Conservation (phyloP, 176 grass and related monocot species). For the Pontederia paniculata region DNA sequence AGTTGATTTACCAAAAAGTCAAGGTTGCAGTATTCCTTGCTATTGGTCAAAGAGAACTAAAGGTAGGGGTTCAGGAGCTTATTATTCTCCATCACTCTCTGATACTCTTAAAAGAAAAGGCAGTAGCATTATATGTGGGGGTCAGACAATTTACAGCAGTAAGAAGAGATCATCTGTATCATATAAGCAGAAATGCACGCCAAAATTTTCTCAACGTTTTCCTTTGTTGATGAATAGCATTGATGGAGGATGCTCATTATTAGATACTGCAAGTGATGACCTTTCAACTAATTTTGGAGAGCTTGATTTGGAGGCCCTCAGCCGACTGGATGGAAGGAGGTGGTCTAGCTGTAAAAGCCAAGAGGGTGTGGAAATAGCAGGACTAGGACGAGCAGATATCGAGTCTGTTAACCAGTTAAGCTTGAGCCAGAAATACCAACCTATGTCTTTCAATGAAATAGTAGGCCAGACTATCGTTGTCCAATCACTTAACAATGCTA, state of each 20-base stretch:
- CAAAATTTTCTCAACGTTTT: constrained; percentile 45
- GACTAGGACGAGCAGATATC: constrained; percentile 19
- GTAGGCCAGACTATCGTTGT: constrained; percentile 74
- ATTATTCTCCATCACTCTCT: constrained; percentile 74
- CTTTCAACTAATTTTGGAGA: constrained; percentile 70
- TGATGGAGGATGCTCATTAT: constrained; percentile 51
- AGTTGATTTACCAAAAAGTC: constrained; percentile 38
- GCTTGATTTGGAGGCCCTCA: constrained; percentile 79
- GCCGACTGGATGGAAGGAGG: constrained; percentile 70
- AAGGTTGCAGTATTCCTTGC: constrained; percentile 42
- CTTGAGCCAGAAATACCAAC: constrained; percentile 85
- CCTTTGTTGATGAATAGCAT: constrained; percentile 39
- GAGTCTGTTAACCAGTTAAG: constrained; percentile 43
- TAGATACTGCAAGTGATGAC: constrained; percentile 68
- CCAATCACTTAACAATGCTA: constrained; percentile 72
- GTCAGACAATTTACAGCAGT: constrained; percentile 38
- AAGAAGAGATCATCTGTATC: constrained; percentile 47
- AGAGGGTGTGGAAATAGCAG: constrained; percentile 32
- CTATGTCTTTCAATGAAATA: constrained; percentile 75
- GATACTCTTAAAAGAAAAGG: constrained; percentile 78
- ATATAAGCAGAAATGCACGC: constrained; percentile 30
- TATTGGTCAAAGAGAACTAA: constrained; percentile 50
- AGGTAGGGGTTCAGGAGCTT: constrained; percentile 18
- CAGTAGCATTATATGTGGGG: constrained; percentile 55
- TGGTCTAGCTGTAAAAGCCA: constrained; percentile 92